Base-by-base conservation (phyloP, 805 yeast genomes). In the Cyberlindnera galapagoensis region DNA sequence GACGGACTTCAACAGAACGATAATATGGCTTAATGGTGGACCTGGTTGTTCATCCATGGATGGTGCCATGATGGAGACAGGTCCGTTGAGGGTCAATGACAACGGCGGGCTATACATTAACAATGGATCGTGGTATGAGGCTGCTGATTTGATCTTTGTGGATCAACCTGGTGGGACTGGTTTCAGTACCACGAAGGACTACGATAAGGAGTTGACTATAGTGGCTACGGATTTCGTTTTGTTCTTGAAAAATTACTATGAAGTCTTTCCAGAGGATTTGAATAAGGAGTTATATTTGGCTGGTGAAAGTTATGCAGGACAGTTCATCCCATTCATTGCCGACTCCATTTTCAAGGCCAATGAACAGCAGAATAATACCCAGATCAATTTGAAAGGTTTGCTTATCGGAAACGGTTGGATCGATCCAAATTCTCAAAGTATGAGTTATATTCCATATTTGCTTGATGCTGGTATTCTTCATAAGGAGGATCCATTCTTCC, bases 1-100 rank as follows among this genome's bases (percentile, higher is more conserved):
- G 7, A 20, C 43, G 3, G 32, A 39, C 14, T 38, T 39, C 36
- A 42, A 67, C 43, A 67, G 67, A 40, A 65, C 82, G 15, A 68
- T 81, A 7, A 68, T 92, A 34, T 92, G 98, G 97, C 67, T 92
- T 15, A 92, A 92, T 55, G 98, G 98, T 24, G 98, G 98, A 0
- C 98, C 98, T 0, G 98, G 98, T 0, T 92, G 98, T 56, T 87
- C 96, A 2, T 87, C 97, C 1, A 76, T 90, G 92, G 98, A 92
- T 58, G 98, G 98, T 11, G 95, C 95, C 0, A 54, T 92, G 42
- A 74, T 88, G 74, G 98, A 92, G 56, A 61, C 78, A 4, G 98
- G 98, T 0, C 97, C 98, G 0, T 71, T 86, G 26, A 65, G 95
- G 33, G 69, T 86, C 13, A 59, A 23, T 22, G 44, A 52, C 0